Evolutionary conservation across 257 asterid species (phyloP).

Genomic region (Lavandula angustifolia): DNA sequence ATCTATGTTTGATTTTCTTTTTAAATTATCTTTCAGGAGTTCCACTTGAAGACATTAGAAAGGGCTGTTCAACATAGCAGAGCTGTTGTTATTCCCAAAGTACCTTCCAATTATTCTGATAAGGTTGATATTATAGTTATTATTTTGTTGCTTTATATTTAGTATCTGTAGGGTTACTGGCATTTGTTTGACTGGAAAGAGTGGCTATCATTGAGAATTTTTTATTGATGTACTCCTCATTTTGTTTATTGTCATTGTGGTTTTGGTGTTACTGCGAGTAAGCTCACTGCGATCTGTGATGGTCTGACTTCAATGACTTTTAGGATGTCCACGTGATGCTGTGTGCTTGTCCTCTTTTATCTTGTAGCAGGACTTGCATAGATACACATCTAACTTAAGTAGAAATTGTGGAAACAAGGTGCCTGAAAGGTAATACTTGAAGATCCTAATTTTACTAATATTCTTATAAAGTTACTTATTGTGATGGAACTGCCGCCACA

Average conservation of each 20-base stretch:
- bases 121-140: constrained; percentile 21
- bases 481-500: background rate
- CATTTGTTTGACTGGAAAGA: background rate
- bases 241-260: too few relatives aligned
- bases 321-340: constrained; percentile 8
- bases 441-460: constrained; percentile 24
- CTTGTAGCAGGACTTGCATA: constrained; percentile 53
- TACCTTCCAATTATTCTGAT: constrained; percentile 31
- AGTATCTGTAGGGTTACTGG: background rate
- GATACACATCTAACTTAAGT: constrained; percentile 33
- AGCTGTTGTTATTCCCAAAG: constrained; percentile 40
- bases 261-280: constrained; percentile 7
- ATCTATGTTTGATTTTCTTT: constrained; percentile 27
- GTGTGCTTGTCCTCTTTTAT: constrained; percentile 25
- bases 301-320: background rate
- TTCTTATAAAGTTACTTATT: background rate
- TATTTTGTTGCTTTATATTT: background rate
- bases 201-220: background rate
- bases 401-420: constrained; percentile 53
- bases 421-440: constrained; percentile 54
- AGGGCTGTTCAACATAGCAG: constrained; percentile 75
- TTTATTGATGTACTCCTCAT: background rate
- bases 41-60: constrained; percentile 80
- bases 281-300: constrained; percentile 9
- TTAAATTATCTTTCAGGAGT: constrained; percentile 62